Evolutionary conservation across 2,329 filamentous ascomycete species (phyloP).

Genomic region (Fusarium sp.): DNA sequence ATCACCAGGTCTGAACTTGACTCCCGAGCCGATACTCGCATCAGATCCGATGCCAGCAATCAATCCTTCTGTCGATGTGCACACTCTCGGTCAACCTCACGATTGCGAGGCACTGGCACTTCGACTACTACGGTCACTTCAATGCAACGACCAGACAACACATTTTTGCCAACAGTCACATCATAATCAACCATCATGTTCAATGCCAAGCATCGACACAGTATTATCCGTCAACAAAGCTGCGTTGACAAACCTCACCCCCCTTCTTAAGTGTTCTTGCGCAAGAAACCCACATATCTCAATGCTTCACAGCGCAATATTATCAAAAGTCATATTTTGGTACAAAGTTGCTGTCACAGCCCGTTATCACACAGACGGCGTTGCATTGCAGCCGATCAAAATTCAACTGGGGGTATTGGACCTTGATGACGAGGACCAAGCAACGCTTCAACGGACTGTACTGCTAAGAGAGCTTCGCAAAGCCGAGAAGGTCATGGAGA

Average conservation of each 20-base stretch:
- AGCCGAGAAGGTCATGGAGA: constrained; percentile 18
- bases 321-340: constrained; percentile 31
- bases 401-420: constrained; percentile 26
- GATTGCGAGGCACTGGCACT: constrained; percentile 25
- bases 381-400: constrained; percentile 16
- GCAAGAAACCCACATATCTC: constrained; percentile 5
- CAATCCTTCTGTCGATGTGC: neutral
- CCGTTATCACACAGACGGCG: neutral
- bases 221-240: constrained; percentile 25
- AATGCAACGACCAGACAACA: constrained; percentile 11
- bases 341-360: constrained; percentile 15
- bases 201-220: constrained; percentile 24
- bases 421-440: constrained; percentile 29
- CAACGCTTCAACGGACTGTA: constrained; percentile 4
- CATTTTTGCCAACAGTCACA: neutral
- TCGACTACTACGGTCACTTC: constrained; percentile 5
- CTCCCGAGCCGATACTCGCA: neutral
- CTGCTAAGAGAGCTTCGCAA: constrained; percentile 17
- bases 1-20: constrained; percentile 1
- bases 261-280: constrained; percentile 21
- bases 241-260: constrained; percentile 4
- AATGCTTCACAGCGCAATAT: constrained; percentile 25
- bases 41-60: neutral
- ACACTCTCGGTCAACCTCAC: neutral
- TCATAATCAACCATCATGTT: neutral